A percentile compares a stretch with the other conserved stretches of the same genome.
Evolutionary conservation across 768 basidiomycete species (phyloP).

Genomic region (Termitomyces sp.): DNA sequence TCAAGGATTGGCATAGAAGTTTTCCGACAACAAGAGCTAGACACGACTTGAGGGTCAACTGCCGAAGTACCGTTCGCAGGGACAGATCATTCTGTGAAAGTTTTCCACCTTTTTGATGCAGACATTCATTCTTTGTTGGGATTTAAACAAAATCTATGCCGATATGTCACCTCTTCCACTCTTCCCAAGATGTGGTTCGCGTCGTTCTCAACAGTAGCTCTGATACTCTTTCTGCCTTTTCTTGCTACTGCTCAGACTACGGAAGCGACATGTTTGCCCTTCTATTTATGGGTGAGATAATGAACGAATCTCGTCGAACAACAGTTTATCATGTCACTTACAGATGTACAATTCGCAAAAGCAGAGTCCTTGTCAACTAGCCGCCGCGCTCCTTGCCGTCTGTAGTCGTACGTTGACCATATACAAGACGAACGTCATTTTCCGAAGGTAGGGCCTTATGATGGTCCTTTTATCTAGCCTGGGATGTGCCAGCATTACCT

Average conservation of each 20-base stretch:
- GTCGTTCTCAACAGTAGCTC: conserved; percentile 17
- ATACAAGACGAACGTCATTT: background rate
- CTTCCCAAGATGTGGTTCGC: conserved; percentile 19
- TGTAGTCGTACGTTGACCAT: conserved; percentile 36
- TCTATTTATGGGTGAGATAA: conserved; percentile 36
- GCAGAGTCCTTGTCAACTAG: conserved; percentile 45
- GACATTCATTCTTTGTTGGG: background rate
- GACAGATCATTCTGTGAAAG: conserved; percentile 18
- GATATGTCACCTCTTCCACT: background rate
- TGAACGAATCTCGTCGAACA: background rate
- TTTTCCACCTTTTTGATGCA: conserved; percentile 13
- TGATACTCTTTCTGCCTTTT: conserved; percentile 16
- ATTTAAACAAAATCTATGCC: conserved; percentile 1
- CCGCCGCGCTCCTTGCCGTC: conserved; percentile 38
- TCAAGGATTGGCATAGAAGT: conserved; percentile 14
- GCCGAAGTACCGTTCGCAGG: conserved; percentile 17
- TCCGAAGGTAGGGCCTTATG: background rate
- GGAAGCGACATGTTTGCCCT: conserved; percentile 36
- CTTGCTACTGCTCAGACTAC: conserved; percentile 29
- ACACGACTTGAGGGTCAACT: conserved; percentile 24
- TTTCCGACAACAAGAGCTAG: conserved; percentile 15
- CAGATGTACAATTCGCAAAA: conserved; percentile 42
- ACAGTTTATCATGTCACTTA: background rate
- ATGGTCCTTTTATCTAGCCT: conserved; percentile 18
- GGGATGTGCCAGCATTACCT: conserved; percentile 28